These are phyloP conservation scores for Macrocybe gigantea DNA, from an alignment of 768 basidiomycete species.

Conservation along the genomic window DNA sequence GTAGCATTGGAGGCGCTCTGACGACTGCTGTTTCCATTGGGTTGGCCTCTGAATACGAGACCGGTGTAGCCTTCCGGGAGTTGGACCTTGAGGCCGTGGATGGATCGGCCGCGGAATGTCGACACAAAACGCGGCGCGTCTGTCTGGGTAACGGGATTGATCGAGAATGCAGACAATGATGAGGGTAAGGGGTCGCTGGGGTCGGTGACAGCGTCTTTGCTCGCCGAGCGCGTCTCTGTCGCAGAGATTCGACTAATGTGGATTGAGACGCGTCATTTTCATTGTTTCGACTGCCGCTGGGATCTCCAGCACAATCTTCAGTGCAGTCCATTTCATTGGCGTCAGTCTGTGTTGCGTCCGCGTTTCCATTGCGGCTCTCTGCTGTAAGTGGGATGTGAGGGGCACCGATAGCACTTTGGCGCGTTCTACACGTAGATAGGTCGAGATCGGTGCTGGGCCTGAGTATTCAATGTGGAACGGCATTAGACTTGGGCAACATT, in stretches of 20 bases:
- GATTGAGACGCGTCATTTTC: background rate
- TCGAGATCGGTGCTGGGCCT: slow-evolving; percentile 68
- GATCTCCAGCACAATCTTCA: background rate
- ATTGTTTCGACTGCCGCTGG: background rate
- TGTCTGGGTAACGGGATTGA: no score
- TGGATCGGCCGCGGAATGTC: slow-evolving; percentile 68
- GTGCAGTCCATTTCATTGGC: background rate
- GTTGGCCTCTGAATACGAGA: slow-evolving; percentile 43
- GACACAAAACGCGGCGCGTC: slow-evolving; percentile 40
- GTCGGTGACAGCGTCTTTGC: background rate
- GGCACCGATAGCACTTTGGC: slow-evolving; percentile 23
- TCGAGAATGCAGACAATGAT: no score
- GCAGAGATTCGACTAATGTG: background rate
- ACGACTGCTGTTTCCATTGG: background rate
- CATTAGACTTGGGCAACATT: slow-evolving; percentile 66
- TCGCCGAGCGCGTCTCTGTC: background rate
- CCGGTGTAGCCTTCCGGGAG: slow-evolving; percentile 68
- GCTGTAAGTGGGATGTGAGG: slow-evolving; percentile 6
- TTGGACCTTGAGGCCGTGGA: slow-evolving; percentile 59
- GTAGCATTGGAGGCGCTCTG: background rate
- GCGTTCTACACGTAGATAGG: slow-evolving; percentile 63
- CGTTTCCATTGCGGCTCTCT: slow-evolving; percentile 2
- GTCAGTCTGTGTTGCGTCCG: slow-evolving; percentile 2
- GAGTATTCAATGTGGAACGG: slow-evolving; percentile 73
- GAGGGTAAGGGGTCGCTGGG: no score